Evolutionary conservation across 2,329 filamentous ascomycete species (phyloP).

Genomic region (Diaporthe eres): DNA sequence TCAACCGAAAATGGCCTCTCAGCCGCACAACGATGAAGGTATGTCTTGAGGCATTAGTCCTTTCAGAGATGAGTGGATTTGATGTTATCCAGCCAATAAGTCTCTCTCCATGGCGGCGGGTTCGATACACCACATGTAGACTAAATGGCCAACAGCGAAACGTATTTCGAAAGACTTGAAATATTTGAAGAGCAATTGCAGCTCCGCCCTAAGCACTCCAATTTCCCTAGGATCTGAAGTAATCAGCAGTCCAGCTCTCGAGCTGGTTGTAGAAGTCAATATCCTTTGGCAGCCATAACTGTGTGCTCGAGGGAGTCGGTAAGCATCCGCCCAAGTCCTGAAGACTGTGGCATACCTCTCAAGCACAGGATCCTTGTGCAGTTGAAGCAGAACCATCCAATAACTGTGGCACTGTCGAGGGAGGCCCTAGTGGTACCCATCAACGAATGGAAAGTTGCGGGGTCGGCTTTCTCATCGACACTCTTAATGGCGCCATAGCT

Average conservation of each 20-base stretch:
- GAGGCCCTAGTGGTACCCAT: background rate
- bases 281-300: background rate
- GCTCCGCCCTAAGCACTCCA: background rate
- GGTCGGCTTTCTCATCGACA: background rate
- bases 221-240: background rate
- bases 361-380: background rate
- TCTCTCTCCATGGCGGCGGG: background rate
- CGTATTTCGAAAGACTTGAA: background rate
- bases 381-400: background rate
- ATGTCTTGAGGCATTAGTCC: background rate
- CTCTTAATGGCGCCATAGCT: slow-evolving; percentile 8
- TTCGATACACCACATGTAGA: background rate
- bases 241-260: background rate
- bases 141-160: background rate
- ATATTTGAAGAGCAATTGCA: background rate
- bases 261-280: background rate
- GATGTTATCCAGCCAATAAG: background rate
- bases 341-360: background rate
- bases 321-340: background rate
- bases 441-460: background rate
- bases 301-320: background rate
- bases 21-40: background rate
- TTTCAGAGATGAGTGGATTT: background rate
- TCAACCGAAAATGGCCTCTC: background rate
- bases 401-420: background rate